Conservation (phyloP, 108 stramenopile genomes). For the Fragilaria crotonensis region DNA sequence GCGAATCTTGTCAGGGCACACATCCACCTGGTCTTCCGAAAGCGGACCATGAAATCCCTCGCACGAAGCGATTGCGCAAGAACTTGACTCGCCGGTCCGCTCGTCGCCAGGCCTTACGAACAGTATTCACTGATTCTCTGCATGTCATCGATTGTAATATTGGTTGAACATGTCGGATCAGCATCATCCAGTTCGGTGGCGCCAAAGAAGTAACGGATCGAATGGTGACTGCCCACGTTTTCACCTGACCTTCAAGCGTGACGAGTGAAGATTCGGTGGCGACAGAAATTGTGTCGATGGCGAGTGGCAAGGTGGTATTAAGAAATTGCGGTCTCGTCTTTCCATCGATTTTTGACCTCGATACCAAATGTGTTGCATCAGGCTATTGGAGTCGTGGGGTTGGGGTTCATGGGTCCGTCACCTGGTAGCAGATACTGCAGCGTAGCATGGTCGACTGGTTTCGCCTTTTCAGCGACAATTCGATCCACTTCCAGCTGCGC, state of each 20-base stretch:
- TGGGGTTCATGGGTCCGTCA: too few relatives aligned
- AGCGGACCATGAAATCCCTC: not conserved
- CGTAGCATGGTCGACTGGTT: too few relatives aligned
- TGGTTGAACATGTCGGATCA: constrained; percentile 22
- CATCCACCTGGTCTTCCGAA: constrained; percentile 44
- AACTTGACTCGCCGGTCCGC: not conserved
- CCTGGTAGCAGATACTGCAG: too few relatives aligned
- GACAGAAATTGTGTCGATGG: too few relatives aligned
- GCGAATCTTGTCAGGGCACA: constrained; percentile 38
- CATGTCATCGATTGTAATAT: constrained; percentile 20
- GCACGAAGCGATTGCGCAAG: not conserved
- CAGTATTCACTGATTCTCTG: not conserved
- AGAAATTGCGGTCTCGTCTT: too few relatives aligned
- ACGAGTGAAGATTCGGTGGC: too few relatives aligned
- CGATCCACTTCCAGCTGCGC: too few relatives aligned
- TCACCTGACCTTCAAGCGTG: constrained; percentile 16
- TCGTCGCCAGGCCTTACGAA: not conserved
- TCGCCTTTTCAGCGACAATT: too few relatives aligned
- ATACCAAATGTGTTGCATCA: too few relatives aligned
- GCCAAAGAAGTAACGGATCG: constrained; percentile 35
- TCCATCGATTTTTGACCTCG: too few relatives aligned
- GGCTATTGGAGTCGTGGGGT: too few relatives aligned
- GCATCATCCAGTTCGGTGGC: constrained; percentile 39
- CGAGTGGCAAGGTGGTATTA: too few relatives aligned
- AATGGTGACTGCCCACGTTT: constrained; percentile 27